Evolutionary conservation across 176 grass and related monocot genomes (phyloP).

Genomic region (Oryza glaberrima): DNA sequence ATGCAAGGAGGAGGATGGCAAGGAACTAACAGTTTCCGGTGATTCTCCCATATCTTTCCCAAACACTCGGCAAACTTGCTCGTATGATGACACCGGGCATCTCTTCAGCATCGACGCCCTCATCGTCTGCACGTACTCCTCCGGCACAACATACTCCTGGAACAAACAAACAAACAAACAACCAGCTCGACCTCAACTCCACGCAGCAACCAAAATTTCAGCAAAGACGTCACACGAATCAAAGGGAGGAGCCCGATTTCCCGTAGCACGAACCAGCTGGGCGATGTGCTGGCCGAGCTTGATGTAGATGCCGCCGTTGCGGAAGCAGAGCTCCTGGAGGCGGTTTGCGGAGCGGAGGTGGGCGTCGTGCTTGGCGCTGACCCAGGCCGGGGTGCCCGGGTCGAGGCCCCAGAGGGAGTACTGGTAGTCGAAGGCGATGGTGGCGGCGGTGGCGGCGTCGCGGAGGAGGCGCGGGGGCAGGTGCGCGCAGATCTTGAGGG

Average conservation of each 20-base stretch:
- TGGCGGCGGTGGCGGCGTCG: constrained; percentile 67
- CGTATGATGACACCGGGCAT: constrained; percentile 84
- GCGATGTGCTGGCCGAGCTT: constrained; percentile 95
- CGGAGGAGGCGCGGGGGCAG: constrained; percentile 82
- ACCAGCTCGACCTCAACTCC: not conserved
- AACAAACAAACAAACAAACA: constrained; percentile 5
- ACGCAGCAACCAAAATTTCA: constrained; percentile 4
- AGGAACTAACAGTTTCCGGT: constrained; percentile 66
- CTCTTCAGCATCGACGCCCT: constrained; percentile 88
- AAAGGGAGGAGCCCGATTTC: not conserved
- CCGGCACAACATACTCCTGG: constrained; percentile 86
- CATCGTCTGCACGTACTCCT: constrained; percentile 88
- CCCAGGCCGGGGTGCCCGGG: constrained; percentile 57
- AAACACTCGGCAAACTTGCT: constrained; percentile 68
- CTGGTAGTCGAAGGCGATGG: constrained; percentile 77
- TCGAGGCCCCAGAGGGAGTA: constrained; percentile 78
- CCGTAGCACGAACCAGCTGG: constrained; percentile 58
- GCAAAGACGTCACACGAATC: not conserved
- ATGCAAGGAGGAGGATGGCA: constrained; percentile 26
- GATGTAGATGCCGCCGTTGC: constrained; percentile 96
- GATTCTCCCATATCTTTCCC: constrained; percentile 74
- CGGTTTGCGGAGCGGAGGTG: constrained; percentile 75
- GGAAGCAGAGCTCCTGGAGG: constrained; percentile 92
- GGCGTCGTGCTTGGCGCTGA: constrained; percentile 55
- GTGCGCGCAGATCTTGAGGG: constrained; percentile 72